These are phyloP conservation scores for Sugiyamaella pinicola DNA, from an alignment of 1,139 yeast species.

Conservation along the genomic window DNA sequence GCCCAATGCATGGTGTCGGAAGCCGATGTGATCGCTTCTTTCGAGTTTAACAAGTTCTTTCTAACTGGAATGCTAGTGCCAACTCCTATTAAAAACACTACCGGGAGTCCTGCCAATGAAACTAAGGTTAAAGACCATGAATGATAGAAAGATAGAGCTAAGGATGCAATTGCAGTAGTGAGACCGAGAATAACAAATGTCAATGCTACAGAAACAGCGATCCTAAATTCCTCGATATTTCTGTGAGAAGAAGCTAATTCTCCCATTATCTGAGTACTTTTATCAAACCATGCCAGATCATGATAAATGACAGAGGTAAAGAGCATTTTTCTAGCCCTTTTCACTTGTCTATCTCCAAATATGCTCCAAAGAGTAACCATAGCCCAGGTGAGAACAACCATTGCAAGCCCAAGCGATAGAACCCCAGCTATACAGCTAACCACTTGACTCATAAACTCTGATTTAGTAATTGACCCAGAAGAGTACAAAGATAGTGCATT, in stretches of 20 bases:
- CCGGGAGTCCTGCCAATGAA: slow-evolving; percentile 69
- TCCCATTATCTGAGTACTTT: slow-evolving; percentile 9
- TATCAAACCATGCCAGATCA: slow-evolving; percentile 55
- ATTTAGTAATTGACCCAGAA: slow-evolving; percentile 35
- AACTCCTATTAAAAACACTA: slow-evolving; percentile 55
- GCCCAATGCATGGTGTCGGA: slow-evolving; percentile 73
- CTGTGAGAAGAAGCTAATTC: slow-evolving; percentile 39
- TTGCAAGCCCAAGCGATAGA: slow-evolving; percentile 58
- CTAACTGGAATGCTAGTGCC: slow-evolving; percentile 57
- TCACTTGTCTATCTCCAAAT: slow-evolving; percentile 72
- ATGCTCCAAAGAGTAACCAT: slow-evolving; percentile 65
- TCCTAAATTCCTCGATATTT: slow-evolving; percentile 75
- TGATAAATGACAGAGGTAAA: slow-evolving; percentile 40
- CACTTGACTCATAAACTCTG: slow-evolving; percentile 49
- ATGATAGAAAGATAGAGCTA: slow-evolving; percentile 68
- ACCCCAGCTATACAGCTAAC: slow-evolving; percentile 56
- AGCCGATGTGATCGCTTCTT: slow-evolving; percentile 55
- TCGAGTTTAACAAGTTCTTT: slow-evolving; percentile 57
- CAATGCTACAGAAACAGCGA: slow-evolving; percentile 67
- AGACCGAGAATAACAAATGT: slow-evolving; percentile 58
- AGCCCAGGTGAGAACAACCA: slow-evolving; percentile 55
- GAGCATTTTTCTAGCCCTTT: slow-evolving; percentile 54
- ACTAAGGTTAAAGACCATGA: slow-evolving; percentile 86
- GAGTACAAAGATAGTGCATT: slow-evolving; percentile 50
- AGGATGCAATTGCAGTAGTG: slow-evolving; percentile 56